A percentile compares a stretch with the other conserved stretches of the same genome.
Evolutionary conservation across 805 yeast genomes (phyloP).

Genomic region (Vanderwaltozyma verrucispora): DNA sequence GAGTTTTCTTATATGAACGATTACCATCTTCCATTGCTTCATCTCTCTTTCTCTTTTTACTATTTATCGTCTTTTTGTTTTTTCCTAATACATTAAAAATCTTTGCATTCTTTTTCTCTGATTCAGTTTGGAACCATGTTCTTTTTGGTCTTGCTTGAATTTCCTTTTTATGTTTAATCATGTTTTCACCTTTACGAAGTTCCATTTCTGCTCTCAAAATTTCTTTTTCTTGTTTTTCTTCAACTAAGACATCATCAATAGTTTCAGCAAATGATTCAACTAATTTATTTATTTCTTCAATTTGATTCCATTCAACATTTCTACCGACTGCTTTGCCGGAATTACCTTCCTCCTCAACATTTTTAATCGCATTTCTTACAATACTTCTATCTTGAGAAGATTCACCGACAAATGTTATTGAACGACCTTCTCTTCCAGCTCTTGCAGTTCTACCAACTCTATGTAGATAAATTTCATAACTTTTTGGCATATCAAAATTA

Average conservation of each 20-base stretch:
- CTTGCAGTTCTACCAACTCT: constrained; percentile 99
- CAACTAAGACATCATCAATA: constrained; percentile 69
- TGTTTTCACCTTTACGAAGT: constrained; percentile 71
- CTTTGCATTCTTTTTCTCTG: constrained; percentile 34
- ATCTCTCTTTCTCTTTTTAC: constrained; percentile 60
- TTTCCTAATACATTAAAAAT: constrained; percentile 32
- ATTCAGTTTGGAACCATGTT: constrained; percentile 81
- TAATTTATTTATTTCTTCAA: constrained; percentile 54
- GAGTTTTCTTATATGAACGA: constrained; percentile 72
- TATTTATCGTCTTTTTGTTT: constrained; percentile 43
- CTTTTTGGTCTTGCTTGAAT: constrained; percentile 85
- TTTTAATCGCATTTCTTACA: constrained; percentile 81
- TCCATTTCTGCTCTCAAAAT: constrained; percentile 86
- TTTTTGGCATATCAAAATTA: constrained; percentile 92
- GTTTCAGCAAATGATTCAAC: constrained; percentile 50
- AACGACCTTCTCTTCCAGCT: constrained; percentile 94
- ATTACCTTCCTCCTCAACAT: constrained; percentile 40
- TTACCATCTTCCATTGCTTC: constrained; percentile 48
- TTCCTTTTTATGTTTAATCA: constrained; percentile 70
- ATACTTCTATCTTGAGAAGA: constrained; percentile 74
- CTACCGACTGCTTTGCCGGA: constrained; percentile 63
- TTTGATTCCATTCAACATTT: constrained; percentile 80
- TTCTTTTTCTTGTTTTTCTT: constrained; percentile 85
- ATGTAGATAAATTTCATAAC: constrained; percentile 84
- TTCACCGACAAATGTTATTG: constrained; percentile 92